These are phyloP conservation scores for Fibroporia radiculosa DNA, from an alignment of 768 basidiomycete species.

Conservation along the genomic window DNA sequence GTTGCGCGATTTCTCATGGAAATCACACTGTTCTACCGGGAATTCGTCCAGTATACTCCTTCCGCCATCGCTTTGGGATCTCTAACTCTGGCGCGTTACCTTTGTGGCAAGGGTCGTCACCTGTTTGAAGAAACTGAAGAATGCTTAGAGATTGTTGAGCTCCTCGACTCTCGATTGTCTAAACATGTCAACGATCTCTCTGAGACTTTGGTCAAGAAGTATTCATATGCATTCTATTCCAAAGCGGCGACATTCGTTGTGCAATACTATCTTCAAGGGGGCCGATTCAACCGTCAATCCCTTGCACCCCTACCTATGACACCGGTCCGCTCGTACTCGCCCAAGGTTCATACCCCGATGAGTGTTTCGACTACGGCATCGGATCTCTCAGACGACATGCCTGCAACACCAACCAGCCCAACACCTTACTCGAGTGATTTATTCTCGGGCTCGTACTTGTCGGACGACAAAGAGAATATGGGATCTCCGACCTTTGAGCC, in stretches of 20 bases:
- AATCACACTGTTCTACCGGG: slow-evolving; percentile 95
- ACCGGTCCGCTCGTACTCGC: slow-evolving; percentile 40
- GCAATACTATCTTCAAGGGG: slow-evolving; percentile 89
- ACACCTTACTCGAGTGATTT: slow-evolving; percentile 37
- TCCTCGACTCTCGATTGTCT: slow-evolving; percentile 79
- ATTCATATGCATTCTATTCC: slow-evolving; percentile 94
- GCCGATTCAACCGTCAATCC: slow-evolving; percentile 52
- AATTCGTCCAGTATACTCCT: slow-evolving; percentile 81
- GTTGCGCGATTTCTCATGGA: slow-evolving; percentile 99
- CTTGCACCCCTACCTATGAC: slow-evolving; percentile 55
- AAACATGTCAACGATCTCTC: slow-evolving; percentile 90
- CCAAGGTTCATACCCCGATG: slow-evolving; percentile 61
- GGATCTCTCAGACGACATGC: slow-evolving; percentile 78
- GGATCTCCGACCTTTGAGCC: slow-evolving; percentile 59
- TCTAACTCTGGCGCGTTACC: slow-evolving; percentile 79
- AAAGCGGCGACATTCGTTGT: slow-evolving; percentile 91
- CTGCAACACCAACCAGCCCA: slow-evolving; percentile 73
- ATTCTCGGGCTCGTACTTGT: slow-evolving; percentile 55
- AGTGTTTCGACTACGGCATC: slow-evolving; percentile 68
- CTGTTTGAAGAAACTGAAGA: slow-evolving; percentile 81
- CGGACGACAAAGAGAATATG: slow-evolving; percentile 79
- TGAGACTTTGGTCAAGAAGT: slow-evolving; percentile 95
- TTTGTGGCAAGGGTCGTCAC: slow-evolving; percentile 74
- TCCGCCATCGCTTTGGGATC: slow-evolving; percentile 88
- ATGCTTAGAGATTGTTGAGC: slow-evolving; percentile 75